Evolutionary conservation across 495 filamentous ascomycete genomes (phyloP), one percentile per base, ranked within the genome.

Genomic region (Ramalina intermedia): DNA sequence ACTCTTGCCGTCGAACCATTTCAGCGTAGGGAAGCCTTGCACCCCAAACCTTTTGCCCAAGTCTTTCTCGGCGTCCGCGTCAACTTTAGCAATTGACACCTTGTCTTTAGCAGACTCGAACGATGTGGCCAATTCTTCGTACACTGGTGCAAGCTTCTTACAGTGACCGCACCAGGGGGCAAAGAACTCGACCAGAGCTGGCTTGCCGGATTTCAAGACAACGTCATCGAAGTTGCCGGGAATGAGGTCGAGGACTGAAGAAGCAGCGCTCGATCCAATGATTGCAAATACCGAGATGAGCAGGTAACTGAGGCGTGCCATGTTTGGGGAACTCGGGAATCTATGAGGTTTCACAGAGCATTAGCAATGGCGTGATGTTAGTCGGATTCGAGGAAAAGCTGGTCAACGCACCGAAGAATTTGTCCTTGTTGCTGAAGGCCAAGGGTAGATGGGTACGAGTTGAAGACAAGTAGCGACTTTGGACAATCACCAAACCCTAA

Each of bases 91-190:
- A 59, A 98, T 85, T 59, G 76, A 78, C 26, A 98, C 79, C 61
- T 90, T 87, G 65, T 93, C 81, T 55, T 81, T 77, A 54, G 80
- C 77, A 53, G 74, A 79, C 37, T 79, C 78, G 62, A 85, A 88
- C 45, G 68, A 69, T 33, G 73, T 64, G 45, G 79, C 90, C n/a
- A 98, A 79, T 65, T 98, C 84, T 64, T 98, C 91, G 65, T 91
- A 98, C 47, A 91, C 70, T 37, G 91, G 91, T 18, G 89, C 93
- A 9, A 98, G 84, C 52, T 68, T 95, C 73, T 96, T 96, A 84
- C 91, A 98, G 76, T 98, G 87, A 41, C 93, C 93, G 66, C 93
- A 98, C 91, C 91, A 98, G 49, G 91, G 91, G 42, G 91, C 91
- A 66, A 96, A 98, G 76, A 98, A 98, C 63, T 98, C 91, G 51